A percentile compares a stretch with the other conserved stretches of the same genome.
These are phyloP conservation scores for Xylaria sp. DNA, from an alignment of 2,329 filamentous ascomycete genomes.

Conservation along the genomic window DNA sequence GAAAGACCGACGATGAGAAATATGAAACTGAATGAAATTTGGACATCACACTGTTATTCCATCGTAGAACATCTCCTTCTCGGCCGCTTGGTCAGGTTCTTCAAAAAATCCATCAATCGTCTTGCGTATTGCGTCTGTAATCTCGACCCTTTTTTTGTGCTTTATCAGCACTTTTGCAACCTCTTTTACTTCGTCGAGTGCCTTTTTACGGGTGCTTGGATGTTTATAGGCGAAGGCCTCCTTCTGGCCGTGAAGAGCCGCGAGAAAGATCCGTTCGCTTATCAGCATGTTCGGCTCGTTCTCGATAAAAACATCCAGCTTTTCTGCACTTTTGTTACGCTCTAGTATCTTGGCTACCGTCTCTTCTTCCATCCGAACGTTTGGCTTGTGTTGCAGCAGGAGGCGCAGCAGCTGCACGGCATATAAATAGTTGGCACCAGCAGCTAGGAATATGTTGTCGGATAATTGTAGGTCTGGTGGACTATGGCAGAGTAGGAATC, in stretches of 20 bases:
- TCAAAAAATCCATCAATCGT: not conserved
- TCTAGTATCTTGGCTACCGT: not conserved
- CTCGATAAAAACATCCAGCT: not conserved
- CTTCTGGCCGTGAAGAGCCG: too few species aligned
- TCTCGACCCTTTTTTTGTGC: not conserved
- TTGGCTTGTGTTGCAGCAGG: not conserved
- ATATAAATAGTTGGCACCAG: too few species aligned
- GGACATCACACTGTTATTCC: not conserved
- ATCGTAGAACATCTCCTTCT: not conserved
- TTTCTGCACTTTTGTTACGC: not conserved
- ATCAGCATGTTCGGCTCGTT: not conserved
- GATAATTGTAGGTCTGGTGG: not conserved
- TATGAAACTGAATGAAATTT: too few species aligned
- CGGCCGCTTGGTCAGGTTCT: not conserved
- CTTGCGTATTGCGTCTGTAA: not conserved
- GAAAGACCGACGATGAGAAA: not conserved
- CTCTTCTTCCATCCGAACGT: not conserved
- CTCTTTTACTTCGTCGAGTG: not conserved
- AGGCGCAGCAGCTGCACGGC: not conserved
- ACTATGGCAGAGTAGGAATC: not conserved
- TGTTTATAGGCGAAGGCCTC: too few species aligned
- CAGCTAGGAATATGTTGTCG: not conserved
- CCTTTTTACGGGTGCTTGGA: not conserved
- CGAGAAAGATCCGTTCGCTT: not conserved
- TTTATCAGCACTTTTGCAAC: not conserved